These are phyloP conservation scores for Forsythia suspensa DNA, from an alignment of 257 asterid genomes.

Conservation along the genomic window DNA sequence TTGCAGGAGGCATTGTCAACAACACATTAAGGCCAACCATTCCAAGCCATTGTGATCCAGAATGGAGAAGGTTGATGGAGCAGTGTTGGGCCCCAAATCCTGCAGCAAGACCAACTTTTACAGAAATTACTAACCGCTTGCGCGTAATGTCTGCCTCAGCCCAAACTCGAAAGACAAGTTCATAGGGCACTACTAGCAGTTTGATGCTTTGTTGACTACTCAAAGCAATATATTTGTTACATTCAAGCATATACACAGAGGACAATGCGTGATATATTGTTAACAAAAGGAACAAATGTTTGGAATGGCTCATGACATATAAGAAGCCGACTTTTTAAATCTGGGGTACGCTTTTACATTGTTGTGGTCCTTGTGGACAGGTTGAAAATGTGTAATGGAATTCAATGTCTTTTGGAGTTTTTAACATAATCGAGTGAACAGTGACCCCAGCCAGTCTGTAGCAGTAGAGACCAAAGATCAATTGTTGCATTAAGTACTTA, in stretches of 20 bases:
- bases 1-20: constrained; percentile 87
- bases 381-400: neutral
- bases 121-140: constrained; percentile 74
- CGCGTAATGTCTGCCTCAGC: constrained; percentile 69
- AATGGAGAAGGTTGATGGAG: constrained; percentile 85
- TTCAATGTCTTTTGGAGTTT: neutral
- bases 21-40: constrained; percentile 89
- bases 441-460: neutral
- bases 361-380: neutral
- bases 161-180: constrained; percentile 43
- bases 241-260: constrained; percentile 32
- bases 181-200: constrained; percentile 22
- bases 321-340: neutral
- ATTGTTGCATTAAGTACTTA: neutral
- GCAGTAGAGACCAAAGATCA: neutral
- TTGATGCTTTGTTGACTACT: constrained; percentile 16
- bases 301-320: neutral
- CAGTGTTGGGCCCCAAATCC: constrained; percentile 98
- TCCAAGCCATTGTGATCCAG: constrained; percentile 84
- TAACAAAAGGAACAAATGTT: neutral
- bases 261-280: constrained; percentile 8
- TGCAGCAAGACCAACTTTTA: constrained; percentile 69
- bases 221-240: constrained; percentile 23
- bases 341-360: neutral
- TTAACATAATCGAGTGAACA: neutral